Conservation (phyloP, 129 eudicot species). For the Artemisia annua region DNA sequence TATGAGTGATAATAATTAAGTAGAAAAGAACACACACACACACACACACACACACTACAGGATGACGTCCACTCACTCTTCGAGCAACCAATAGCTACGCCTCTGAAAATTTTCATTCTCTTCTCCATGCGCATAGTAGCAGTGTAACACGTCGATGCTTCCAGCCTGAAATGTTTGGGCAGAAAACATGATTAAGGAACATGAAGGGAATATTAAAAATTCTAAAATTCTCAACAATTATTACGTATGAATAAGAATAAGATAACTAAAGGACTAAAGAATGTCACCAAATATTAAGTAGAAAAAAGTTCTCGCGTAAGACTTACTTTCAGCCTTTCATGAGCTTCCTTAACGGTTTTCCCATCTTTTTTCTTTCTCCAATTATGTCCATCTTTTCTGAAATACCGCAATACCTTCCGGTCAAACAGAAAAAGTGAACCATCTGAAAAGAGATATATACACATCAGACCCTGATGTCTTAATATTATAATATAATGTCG, state of each 20-base stretch:
- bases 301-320: conserved; percentile 5
- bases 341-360: conserved; percentile 98
- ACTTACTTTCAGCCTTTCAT: conserved; percentile 93
- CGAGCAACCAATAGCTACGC: conserved; percentile 99
- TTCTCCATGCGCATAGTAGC: conserved; percentile 99
- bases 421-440: conserved; percentile 98
- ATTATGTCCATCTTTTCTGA: conserved; percentile 94
- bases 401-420: conserved; percentile 92
- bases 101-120: conserved; percentile 90
- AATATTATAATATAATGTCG: neutral
- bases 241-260: neutral
- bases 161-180: conserved; percentile 64
- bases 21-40: neutral
- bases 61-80: conserved; percentile 69
- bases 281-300: neutral
- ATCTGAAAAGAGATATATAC: conserved; percentile 47
- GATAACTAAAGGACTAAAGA: neutral
- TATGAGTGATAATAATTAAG: too few relatives aligned
- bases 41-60: conserved; percentile 11
- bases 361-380: conserved; percentile 99
- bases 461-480: conserved; percentile 24
- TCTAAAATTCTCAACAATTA: conserved; percentile 10
- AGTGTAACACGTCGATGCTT: conserved; percentile 92
- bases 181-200: conserved; percentile 20
- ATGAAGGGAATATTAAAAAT: conserved; percentile 7